Evolutionary conservation across 108 stramenopile species (phyloP).

Genomic region (Ochromonas danica): DNA sequence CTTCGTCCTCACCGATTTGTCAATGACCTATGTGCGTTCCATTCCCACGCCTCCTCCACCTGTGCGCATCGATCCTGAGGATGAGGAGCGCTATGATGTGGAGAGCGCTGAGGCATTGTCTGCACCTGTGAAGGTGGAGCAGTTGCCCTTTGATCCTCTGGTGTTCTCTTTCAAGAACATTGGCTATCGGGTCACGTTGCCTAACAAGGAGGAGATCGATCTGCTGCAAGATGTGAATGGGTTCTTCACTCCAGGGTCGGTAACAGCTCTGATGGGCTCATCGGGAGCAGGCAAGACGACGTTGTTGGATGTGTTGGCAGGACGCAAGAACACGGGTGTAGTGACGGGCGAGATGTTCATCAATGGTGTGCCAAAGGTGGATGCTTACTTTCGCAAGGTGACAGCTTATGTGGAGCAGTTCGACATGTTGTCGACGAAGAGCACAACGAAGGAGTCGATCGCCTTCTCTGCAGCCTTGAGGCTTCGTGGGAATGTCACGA

Average conservation of each 20-base stretch:
- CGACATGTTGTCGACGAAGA: slow-evolving; percentile 70
- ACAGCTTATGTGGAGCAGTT: slow-evolving; percentile 43
- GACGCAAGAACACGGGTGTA: slow-evolving; percentile 42
- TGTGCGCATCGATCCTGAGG: too few relatives aligned
- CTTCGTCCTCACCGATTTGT: neutral
- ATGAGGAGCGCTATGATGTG: too few relatives aligned
- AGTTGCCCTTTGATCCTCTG: slow-evolving; percentile 9
- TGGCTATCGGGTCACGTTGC: slow-evolving; percentile 19
- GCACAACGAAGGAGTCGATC: slow-evolving; percentile 78
- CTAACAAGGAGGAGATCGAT: slow-evolving; percentile 35
- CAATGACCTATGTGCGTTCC: neutral
- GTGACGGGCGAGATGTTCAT: slow-evolving; percentile 67
- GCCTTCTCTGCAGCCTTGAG: slow-evolving; percentile 68
- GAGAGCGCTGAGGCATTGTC: too few relatives aligned
- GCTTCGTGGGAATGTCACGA: neutral
- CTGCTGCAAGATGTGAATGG: slow-evolving; percentile 18
- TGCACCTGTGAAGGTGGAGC: too few relatives aligned
- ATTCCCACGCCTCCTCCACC: neutral
- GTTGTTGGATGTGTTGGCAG: slow-evolving; percentile 51
- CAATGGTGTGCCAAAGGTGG: slow-evolving; percentile 23
- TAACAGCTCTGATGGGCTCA: slow-evolving; percentile 51
- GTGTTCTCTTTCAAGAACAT: slow-evolving; percentile 37
- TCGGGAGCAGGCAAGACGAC: slow-evolving; percentile 50
- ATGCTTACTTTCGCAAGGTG: slow-evolving; percentile 23
- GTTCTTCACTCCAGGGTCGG: slow-evolving; percentile 4